Evolutionary conservation across 192 early-diverging fungal genomes (phyloP).

Genomic region (Coemansia sp.): DNA sequence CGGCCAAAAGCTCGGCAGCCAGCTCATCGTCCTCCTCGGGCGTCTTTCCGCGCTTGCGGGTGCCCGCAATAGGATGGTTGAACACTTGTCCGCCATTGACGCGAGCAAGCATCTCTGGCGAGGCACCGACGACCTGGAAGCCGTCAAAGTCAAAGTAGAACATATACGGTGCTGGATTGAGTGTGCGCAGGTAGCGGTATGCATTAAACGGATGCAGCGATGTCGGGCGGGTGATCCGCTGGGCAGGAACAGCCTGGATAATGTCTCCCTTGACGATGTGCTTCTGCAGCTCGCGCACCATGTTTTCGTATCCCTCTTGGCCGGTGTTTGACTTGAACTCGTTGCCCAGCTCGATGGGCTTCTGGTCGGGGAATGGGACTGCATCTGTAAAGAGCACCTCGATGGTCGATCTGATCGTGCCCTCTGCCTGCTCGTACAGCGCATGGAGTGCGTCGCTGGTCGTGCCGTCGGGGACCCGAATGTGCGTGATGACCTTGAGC

Average conservation of each 20-base stretch:
- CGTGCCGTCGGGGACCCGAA: conserved; percentile 59
- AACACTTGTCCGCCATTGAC: conserved; percentile 78
- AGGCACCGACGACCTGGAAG: conserved; percentile 95
- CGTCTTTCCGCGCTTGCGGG: conserved; percentile 84
- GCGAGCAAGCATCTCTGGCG: conserved; percentile 96
- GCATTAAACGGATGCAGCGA: conserved; percentile 97
- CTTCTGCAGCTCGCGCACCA: conserved; percentile 82
- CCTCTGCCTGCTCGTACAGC: conserved; percentile 68
- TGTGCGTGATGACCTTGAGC: conserved; percentile 90
- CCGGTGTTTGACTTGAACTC: conserved; percentile 84
- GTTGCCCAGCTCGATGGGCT: conserved; percentile 63
- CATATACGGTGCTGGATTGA: conserved; percentile 99
- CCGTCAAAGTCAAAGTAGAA: conserved; percentile 95
- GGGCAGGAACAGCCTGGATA: conserved; percentile 96
- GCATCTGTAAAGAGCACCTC: conserved; percentile 64
- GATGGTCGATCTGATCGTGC: conserved; percentile 68
- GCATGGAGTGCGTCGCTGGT: conserved; percentile 55
- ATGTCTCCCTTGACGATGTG: conserved; percentile 96
- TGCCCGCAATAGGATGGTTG: conserved; percentile 98
- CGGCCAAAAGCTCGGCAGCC: conserved; percentile 81
- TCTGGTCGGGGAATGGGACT: conserved; percentile 78
- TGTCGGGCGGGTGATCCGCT: conserved; percentile 83
- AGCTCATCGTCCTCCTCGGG: conserved; percentile 85
- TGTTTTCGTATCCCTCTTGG: conserved; percentile 82
- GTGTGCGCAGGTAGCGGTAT: conserved; percentile 87